Conservation (phyloP, 257 asterid genomes). For the Solanum tarapatanum region DNA sequence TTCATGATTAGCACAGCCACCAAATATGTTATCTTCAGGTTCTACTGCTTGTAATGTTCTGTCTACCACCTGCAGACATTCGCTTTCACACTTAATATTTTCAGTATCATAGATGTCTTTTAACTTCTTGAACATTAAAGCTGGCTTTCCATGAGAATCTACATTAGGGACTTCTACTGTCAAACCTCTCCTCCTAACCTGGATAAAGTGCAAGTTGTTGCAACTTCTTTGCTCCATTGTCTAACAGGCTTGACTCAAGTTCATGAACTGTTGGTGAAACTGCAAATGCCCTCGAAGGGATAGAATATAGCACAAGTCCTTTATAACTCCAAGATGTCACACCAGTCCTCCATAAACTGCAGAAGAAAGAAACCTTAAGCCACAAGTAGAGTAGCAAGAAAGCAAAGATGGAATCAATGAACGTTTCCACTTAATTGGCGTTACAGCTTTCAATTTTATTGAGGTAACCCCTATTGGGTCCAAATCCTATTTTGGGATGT, state of each 20-base stretch:
- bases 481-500: not conserved
- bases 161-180: conserved; percentile 27
- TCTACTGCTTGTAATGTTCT: conserved; percentile 28
- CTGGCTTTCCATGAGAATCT: conserved; percentile 30
- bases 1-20: not conserved
- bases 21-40: conserved; percentile 1
- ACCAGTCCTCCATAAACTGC: not conserved
- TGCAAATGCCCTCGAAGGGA: not conserved
- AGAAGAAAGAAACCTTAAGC: not conserved
- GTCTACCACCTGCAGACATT: conserved; percentile 15
- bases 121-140: conserved; percentile 23
- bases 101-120: conserved; percentile 32
- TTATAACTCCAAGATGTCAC: not conserved
- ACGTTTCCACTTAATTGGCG: not conserved
- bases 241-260: not conserved
- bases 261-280: not conserved
- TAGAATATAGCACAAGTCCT: not conserved
- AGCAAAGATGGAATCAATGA: not conserved
- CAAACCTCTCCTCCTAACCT: conserved; percentile 29
- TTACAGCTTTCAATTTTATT: not conserved
- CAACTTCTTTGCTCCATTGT: conserved; percentile 44
- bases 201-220: conserved; percentile 35
- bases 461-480: not conserved
- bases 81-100: conserved; percentile 20
- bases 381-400: not conserved